Evolutionary conservation across 2,329 filamentous ascomycete species (phyloP).

Genomic region (Tolypocladium album): DNA sequence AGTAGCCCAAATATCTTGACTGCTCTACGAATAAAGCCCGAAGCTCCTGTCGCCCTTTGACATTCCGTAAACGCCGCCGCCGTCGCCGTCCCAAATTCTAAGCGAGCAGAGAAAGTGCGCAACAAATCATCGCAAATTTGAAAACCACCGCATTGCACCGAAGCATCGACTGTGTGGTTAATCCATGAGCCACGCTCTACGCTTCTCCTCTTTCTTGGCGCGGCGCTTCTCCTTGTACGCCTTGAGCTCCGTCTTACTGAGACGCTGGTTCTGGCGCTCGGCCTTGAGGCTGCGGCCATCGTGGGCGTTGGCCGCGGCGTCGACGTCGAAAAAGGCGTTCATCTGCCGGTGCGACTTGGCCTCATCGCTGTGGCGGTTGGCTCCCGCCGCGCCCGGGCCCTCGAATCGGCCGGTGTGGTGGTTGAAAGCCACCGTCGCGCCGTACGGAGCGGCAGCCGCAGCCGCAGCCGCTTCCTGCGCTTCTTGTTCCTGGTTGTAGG

Average conservation of each 20-base stretch:
- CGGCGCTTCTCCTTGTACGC: conserved; percentile 83
- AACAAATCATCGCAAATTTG: neutral
- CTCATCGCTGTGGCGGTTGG: conserved; percentile 75
- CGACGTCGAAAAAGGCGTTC: conserved; percentile 92
- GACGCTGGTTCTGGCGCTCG: conserved; percentile 75
- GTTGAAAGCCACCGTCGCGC: conserved; percentile 71
- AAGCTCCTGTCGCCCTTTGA: neutral
- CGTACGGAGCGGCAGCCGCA: conserved; percentile 41
- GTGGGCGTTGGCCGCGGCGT: conserved; percentile 83
- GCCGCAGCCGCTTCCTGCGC: conserved; percentile 19
- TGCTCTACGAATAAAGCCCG: too few relatives aligned
- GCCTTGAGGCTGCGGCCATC: conserved; percentile 86
- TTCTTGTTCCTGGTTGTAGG: conserved; percentile 26
- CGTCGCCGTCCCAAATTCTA: neutral
- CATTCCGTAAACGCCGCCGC: neutral
- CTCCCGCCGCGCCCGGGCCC: conserved; percentile 50
- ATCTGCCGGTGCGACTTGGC: conserved; percentile 81
- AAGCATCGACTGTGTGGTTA: conserved; percentile 28
- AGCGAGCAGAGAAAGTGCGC: neutral
- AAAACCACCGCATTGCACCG: neutral
- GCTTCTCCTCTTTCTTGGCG: conserved; percentile 88
- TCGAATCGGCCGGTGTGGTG: conserved; percentile 84
- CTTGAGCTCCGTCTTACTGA: conserved; percentile 78
- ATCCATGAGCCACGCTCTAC: conserved; percentile 81
- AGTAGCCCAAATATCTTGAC: neutral